Evolutionary conservation across 2,329 filamentous ascomycete genomes (phyloP), one percentile per base, ranked within the genome.

Genomic region (Chrysoporthe cubensis): DNA sequence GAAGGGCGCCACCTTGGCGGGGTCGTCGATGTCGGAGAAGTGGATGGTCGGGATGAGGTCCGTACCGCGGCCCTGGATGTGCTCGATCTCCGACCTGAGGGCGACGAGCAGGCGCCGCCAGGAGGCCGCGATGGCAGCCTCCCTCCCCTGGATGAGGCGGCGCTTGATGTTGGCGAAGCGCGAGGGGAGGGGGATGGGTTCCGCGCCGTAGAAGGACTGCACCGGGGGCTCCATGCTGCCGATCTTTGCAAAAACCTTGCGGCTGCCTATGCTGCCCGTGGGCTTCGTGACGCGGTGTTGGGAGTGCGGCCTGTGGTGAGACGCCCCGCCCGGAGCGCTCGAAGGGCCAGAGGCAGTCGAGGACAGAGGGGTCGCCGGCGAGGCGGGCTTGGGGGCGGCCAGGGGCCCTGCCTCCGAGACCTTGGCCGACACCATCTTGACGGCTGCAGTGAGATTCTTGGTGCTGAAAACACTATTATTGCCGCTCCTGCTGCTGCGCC

Each of bases 111-210:
- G 78, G 6, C 86, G 83, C 2, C 77, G 78, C 86, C 86, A 89
- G 8, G 83, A 86, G 5, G 84, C 83, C 72, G 84, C 81, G 64
- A 89, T 78, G 63, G 81, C 83, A 32, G 80, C 75, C 69, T 90
- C 88, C 73, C 84, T 83, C 63, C 85, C 85, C 44, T 79, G 80
- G 50, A 86, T 82, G 59, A 88, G 81, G 21, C 79, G 81, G 66
- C 81, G 81, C 76, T 89, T 89, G 73, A 88, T 81, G 70, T 82
- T 81, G 59, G 83, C 84, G 71, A 88, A 88, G 40, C 87, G 84
- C 56, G 81, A 81, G n/a, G 86, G 86, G 8, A 89, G 78, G n/a
- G 85, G 84, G 26, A 87, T 83, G 9, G 84, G 84, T 72, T 87
- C 82, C 16, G 83, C 81, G 74, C 85, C 85, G 80, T 86, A 87